Base-by-base conservation (phyloP, 768 basidiomycete species). In the Xerocomellus dryophilus region DNA sequence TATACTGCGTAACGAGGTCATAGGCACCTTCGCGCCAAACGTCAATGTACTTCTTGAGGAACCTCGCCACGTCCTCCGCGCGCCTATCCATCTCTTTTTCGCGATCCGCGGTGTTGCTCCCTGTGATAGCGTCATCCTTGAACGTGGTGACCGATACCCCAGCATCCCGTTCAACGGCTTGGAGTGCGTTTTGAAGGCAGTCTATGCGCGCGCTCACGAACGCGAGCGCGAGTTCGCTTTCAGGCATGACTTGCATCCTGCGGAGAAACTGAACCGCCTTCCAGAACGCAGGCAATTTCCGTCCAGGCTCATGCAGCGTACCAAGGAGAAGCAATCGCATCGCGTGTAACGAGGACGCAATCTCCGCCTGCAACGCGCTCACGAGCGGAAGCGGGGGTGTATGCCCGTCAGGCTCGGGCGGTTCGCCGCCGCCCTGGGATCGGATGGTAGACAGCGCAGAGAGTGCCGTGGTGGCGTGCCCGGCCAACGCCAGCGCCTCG, bases 11-110 rank as follows among this genome's bases (percentile, higher is more conserved):
- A 61, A 96, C 80, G 69, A 95, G 83, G 69, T 98, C 93, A 73
- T 95, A 90, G 20, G 93, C 88, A 43, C 90, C 86, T 72, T 98
- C 95, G 48, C 94, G 78, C 86, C 95, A 97, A 11, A 85, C 71
- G 64, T 96, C 95, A 59, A 96, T 83, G 70, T 93, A 94, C 66
- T 83, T 86, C 63, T 91, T 86, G 57, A 96, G 75, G 71, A 86
- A 93, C 34, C 86, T 75, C 34, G 86, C 82, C 41, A 90, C 76
- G 53, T 91, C 90, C 53, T 86, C 85, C 52, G 79, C 80, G 54
- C 86, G 83, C 47, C 80, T 72, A 46, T 86, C 83, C 81, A 80
- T 50, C 51, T 71, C 53, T 76, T 68, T 56, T 74, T 77, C 60
- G 65, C 73, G 52, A 63, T 67, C 58, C 56, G 70, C 61, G 61